phyloP scores from a whole-genome alignment of 2,329 filamentous ascomycete genomes.

The Setomelanomma holmii region DNA sequence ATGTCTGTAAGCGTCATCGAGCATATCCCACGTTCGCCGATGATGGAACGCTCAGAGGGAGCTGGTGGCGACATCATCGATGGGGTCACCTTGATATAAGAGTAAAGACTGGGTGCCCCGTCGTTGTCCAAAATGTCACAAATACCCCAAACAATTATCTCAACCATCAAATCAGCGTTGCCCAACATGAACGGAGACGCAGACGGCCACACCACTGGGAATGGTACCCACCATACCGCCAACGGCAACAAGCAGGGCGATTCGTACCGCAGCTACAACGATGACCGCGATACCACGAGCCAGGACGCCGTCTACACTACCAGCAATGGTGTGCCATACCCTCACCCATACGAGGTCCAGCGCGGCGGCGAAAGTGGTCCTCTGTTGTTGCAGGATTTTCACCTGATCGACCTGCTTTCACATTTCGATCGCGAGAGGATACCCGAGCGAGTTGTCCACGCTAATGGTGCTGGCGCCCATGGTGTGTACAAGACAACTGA shows the following conservation, averaged over 20 bases:
- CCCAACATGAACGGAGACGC: slow-evolving; percentile 10
- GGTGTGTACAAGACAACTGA: slow-evolving; percentile 58
- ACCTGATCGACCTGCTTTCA: slow-evolving; percentile 57
- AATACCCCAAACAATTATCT: background rate
- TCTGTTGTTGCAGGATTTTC: slow-evolving; percentile 62
- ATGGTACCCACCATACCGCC: slow-evolving; percentile 23
- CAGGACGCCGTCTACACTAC: slow-evolving; percentile 62
- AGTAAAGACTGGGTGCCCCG: background rate
- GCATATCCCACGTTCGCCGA: slow-evolving; percentile 5
- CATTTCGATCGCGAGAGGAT: slow-evolving; percentile 61
- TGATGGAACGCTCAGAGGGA: slow-evolving; percentile 16
- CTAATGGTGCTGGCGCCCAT: slow-evolving; percentile 58
- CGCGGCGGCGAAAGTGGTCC: slow-evolving; percentile 65
- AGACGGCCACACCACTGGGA: slow-evolving; percentile 18
- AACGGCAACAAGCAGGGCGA: slow-evolving; percentile 44
- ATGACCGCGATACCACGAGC: slow-evolving; percentile 53
- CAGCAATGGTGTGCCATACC: slow-evolving; percentile 63
- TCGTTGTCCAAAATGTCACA: background rate
- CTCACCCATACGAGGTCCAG: slow-evolving; percentile 66
- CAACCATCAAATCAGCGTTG: background rate
- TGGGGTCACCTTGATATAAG: slow-evolving; percentile 1
- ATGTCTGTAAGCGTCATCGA: slow-evolving; percentile 29
- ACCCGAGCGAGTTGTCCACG: slow-evolving; percentile 60
- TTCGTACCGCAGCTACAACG: slow-evolving; percentile 52
- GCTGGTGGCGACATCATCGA: slow-evolving; percentile 4